A percentile compares a stretch with the other conserved stretches of the same genome.
phyloP scores from a whole-genome alignment of 2,329 filamentous ascomycete species.

The Neonectria coccinea region DNA sequence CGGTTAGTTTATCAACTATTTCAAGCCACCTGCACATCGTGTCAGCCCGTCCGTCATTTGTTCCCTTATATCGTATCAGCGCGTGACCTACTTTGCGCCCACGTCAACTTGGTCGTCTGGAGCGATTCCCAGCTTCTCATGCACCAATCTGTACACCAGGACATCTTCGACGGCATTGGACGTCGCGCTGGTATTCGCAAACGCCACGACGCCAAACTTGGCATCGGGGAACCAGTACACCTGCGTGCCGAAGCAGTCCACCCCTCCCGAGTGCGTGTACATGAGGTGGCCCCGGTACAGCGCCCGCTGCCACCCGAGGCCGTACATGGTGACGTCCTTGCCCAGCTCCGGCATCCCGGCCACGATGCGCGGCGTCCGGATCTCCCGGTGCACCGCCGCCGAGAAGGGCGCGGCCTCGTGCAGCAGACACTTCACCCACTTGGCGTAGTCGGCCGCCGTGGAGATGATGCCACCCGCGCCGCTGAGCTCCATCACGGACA shows the following conservation, averaged over 20 bases:
- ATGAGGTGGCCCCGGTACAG: slow-evolving; percentile 44
- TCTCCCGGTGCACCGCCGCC: slow-evolving; percentile 42
- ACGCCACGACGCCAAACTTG: slow-evolving; percentile 49
- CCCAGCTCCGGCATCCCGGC: slow-evolving; percentile 30
- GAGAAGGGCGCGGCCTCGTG: slow-evolving; percentile 43
- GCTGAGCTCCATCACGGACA: slow-evolving; percentile 46
- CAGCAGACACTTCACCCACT: slow-evolving; percentile 64
- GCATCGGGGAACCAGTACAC: slow-evolving; percentile 50
- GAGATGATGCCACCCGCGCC: slow-evolving; percentile 59
- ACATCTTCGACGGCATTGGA: slow-evolving; percentile 49
- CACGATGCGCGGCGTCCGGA: slow-evolving; percentile 50
- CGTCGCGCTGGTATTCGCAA: slow-evolving; percentile 57
- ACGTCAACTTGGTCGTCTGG: slow-evolving; percentile 35
- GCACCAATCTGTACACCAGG: slow-evolving; percentile 46
- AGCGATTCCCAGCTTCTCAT: slow-evolving; percentile 46
- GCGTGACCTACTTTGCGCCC: slow-evolving; percentile 35
- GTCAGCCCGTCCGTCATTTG: slow-evolving; percentile 11
- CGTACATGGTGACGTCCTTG: slow-evolving; percentile 44
- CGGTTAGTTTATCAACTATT: slow-evolving; percentile 8
- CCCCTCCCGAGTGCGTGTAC: slow-evolving; percentile 48
- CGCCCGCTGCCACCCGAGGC: slow-evolving; percentile 47
- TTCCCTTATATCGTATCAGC: background rate
- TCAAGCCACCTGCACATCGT: slow-evolving; percentile 19
- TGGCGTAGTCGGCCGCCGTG: slow-evolving; percentile 62
- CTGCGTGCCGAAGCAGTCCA: slow-evolving; percentile 43